Evolutionary conservation across 768 basidiomycete genomes (phyloP), one percentile per base, ranked within the genome.

Genomic region (Boletus subcaerulescens): DNA sequence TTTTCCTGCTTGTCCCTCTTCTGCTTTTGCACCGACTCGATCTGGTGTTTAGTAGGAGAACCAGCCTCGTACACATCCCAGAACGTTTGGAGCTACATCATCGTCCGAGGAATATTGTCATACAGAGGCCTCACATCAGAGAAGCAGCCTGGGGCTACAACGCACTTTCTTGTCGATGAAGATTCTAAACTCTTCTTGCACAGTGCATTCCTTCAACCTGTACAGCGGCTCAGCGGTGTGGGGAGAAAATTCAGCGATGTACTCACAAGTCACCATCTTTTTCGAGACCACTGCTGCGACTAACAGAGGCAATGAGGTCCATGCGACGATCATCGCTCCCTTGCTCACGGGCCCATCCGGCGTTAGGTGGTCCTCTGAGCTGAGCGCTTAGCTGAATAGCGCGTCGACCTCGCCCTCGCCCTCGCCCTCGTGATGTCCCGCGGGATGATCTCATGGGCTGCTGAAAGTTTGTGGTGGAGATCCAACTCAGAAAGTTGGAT

Each of bases 261-360:
- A 65, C 89, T 79, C 70, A 91, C 89, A 80, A 78, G 71, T 90
- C 85, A 38, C 89, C 88, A 56, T 83, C 87, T 60, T 80, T 83
- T 60, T 86, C 85, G 24, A 90, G 65, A 11, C 89, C 88, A 59
- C 89, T 85, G 61, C 87, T 89, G 39, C 89, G 78, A 64, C 89
- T 91, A 45, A 90, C 81, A 2, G 87, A 87, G 2, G 88, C 78
- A 45, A 91, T 79, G 47, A 80, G 71, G 54, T 87, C 82, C 83
- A 89, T 85, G 42, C 73, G 78, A 53, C 47, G 60, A 46, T 55
- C 48, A 45, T 51, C 35, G 32, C 15, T 41, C 7, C 50, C 42
- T 43, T 47, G 62, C 48, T 50, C 35, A 3, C 7, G 36, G 14
- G 46, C 36, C 12, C 41, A 43, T n/a, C 38, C n/a, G 13, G 26